Percentiles rank a stretch among this genome's conserved stretches.
phyloP scores from a whole-genome alignment of 2,329 filamentous ascomycete genomes.

The Purpureocillium lavendulum region DNA sequence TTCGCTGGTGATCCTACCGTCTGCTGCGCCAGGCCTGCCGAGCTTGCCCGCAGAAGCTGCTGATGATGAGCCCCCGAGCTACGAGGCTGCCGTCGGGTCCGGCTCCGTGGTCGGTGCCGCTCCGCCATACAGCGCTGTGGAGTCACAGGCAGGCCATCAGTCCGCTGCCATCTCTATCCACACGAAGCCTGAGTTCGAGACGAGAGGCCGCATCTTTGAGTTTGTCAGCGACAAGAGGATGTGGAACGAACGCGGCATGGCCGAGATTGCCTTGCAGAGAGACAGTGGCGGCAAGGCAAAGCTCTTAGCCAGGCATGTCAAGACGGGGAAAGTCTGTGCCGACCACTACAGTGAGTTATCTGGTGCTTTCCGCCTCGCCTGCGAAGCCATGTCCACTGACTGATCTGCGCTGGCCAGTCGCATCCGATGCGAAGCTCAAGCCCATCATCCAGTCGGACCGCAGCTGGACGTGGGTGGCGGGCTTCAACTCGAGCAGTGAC shows the following conservation, averaged over 20 bases:
- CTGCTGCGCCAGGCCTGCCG: neutral
- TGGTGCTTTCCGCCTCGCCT: no score
- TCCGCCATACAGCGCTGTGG: neutral
- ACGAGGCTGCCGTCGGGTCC: neutral
- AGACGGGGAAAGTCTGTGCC: neutral
- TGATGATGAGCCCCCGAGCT: neutral
- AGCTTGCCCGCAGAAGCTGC: neutral
- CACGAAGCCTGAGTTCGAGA: neutral
- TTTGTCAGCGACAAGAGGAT: neutral
- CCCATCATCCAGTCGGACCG: slow-evolving; percentile 1
- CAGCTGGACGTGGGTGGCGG: neutral
- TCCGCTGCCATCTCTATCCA: neutral
- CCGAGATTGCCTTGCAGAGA: neutral
- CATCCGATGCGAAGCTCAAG: neutral
- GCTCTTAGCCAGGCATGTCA: neutral
- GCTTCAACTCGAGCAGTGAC: neutral
- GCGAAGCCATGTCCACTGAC: no score
- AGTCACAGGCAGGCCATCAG: neutral
- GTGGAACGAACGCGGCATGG: neutral
- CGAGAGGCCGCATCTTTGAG: neutral
- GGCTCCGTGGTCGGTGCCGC: no score
- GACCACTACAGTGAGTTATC: neutral
- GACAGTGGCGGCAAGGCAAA: neutral
- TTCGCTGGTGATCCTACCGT: neutral
- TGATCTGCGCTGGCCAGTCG: no score